Percentiles rank a stretch among this genome's conserved stretches.
These are phyloP conservation scores for Luffa acutangula DNA, from an alignment of 306 rosid species.

Conservation along the genomic window DNA sequence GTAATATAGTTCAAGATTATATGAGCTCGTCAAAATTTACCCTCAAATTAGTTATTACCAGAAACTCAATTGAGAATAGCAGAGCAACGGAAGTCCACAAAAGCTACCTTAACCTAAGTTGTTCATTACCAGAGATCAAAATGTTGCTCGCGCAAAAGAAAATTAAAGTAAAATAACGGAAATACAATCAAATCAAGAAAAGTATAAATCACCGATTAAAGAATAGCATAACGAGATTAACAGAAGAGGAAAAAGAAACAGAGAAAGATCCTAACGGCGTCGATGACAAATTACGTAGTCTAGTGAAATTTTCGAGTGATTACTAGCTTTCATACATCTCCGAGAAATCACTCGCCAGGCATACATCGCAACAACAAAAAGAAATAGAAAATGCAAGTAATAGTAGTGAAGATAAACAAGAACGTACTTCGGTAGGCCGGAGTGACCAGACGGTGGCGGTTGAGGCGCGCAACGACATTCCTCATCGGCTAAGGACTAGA, in stretches of 20 bases:
- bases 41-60: not conserved
- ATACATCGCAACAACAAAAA: not conserved
- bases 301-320: not conserved
- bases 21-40: not conserved
- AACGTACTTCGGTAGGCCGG: constrained; percentile 29
- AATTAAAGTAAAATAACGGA: not conserved
- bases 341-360: not conserved
- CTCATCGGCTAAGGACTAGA: constrained; percentile 38
- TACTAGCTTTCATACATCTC: not conserved
- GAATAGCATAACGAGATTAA: not conserved
- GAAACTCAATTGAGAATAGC: not conserved
- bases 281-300: not conserved
- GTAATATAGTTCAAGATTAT: not conserved
- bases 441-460: constrained; percentile 35
- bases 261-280: not conserved
- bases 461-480: constrained; percentile 53
- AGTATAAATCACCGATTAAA: not conserved
- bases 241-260: not conserved
- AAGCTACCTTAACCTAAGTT: not conserved
- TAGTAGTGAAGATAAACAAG: not conserved
- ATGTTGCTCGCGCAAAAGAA: not conserved
- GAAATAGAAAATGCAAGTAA: not conserved
- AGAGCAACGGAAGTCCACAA: not conserved
- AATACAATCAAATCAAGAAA: not conserved
- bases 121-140: not conserved